Conservation (phyloP, 805 yeast genomes). For the Ogataea trehaloabstinens region DNA sequence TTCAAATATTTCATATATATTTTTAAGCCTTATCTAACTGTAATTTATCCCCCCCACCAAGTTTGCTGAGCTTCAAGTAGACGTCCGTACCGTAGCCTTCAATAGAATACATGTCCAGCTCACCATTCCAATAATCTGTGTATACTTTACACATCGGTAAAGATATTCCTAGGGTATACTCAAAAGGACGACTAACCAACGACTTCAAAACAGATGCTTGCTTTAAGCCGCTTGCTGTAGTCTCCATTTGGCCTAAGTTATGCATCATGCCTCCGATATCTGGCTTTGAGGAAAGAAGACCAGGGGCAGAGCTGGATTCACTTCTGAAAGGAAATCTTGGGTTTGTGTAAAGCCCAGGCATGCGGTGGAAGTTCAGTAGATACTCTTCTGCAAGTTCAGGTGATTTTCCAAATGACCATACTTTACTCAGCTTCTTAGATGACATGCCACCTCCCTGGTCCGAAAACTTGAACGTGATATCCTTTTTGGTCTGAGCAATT, state of each 20-base stretch:
- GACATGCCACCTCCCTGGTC: slow-evolving; percentile 91
- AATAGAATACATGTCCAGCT: slow-evolving; percentile 72
- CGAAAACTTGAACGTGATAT: slow-evolving; percentile 72
- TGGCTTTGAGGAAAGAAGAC: slow-evolving; percentile 2
- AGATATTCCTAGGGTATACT: slow-evolving; percentile 80
- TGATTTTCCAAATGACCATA: slow-evolving; percentile 87
- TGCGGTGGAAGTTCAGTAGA: slow-evolving; percentile 62
- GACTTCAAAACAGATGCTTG: slow-evolving; percentile 56
- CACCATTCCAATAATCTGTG: slow-evolving; percentile 97
- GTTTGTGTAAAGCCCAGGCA: slow-evolving; percentile 57
- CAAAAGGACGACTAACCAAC: slow-evolving; percentile 69
- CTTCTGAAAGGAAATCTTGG: slow-evolving; percentile 25
- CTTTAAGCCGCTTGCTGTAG: slow-evolving; percentile 11
- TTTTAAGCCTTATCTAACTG: slow-evolving; percentile 71
- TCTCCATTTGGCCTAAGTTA: slow-evolving; percentile 32
- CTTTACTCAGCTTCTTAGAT: slow-evolving; percentile 52
- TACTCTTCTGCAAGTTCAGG: slow-evolving; percentile 57
- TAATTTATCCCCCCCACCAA: slow-evolving; percentile 64
- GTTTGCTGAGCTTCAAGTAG: slow-evolving; percentile 70
- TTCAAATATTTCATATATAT: no score
- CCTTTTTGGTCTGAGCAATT: slow-evolving; percentile 62
- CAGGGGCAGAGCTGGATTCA: slow-evolving; percentile 9
- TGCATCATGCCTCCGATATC: slow-evolving; percentile 26
- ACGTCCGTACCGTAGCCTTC: slow-evolving; percentile 95
- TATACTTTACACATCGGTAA: slow-evolving; percentile 90